These are phyloP conservation scores for Lizanozyma gosingica DNA, from an alignment of 1,139 yeast species.

Conservation along the genomic window DNA sequence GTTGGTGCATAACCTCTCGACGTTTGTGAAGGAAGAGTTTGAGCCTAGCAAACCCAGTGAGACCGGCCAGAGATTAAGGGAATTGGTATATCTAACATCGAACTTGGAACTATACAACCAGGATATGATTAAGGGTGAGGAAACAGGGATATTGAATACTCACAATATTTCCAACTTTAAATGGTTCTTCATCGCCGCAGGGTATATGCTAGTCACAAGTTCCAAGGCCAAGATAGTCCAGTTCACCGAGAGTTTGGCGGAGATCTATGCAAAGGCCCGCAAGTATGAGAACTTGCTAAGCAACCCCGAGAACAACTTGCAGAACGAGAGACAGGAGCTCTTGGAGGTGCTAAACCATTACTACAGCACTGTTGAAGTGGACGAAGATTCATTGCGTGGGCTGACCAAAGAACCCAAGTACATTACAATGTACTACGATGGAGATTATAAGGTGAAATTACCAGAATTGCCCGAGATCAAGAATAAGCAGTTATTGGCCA, in stretches of 20 bases:
- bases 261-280: not conserved
- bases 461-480: conserved; percentile 30
- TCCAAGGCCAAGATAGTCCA: not conserved
- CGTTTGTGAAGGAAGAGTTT: conserved; percentile 27
- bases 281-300: not conserved
- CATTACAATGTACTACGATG: conserved; percentile 19
- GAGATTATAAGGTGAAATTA: conserved; percentile 16
- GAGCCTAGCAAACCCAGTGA: conserved; percentile 8
- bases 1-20: conserved; percentile 27
- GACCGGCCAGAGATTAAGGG: conserved; percentile 16
- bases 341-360: conserved; percentile 11
- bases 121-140: not conserved
- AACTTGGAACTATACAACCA: conserved; percentile 4
- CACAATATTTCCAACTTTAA: conserved; percentile 10
- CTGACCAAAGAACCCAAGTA: conserved; percentile 8
- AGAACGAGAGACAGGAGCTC: not conserved
- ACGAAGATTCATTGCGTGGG: conserved; percentile 15
- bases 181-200: conserved; percentile 30
- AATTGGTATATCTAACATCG: conserved; percentile 14
- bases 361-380: conserved; percentile 15
- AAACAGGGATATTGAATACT: conserved; percentile 1
- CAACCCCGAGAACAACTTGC: not conserved
- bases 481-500: conserved; percentile 23
- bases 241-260: not conserved
- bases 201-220: conserved; percentile 20